These are phyloP conservation scores for Curvularia verruculosa DNA, from an alignment of 2,329 filamentous ascomycete species.

Conservation along the genomic window DNA sequence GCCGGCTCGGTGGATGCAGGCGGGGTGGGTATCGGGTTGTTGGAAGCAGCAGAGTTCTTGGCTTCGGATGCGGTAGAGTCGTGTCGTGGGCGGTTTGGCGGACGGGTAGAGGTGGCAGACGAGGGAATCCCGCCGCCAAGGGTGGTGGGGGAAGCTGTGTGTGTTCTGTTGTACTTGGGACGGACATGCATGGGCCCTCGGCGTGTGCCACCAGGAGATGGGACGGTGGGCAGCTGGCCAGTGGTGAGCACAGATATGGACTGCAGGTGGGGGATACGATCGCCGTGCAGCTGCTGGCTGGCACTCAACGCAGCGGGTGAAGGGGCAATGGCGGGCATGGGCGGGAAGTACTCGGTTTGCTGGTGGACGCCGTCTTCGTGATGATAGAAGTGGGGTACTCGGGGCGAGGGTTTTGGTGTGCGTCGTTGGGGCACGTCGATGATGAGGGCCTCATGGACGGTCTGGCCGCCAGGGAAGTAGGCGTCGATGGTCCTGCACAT, in stretches of 20 bases:
- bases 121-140: constrained; percentile 51
- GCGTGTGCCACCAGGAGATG: constrained; percentile 76
- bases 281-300: constrained; percentile 46
- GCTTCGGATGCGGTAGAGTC: constrained; percentile 53
- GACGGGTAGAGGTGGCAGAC: constrained; percentile 48
- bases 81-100: constrained; percentile 43
- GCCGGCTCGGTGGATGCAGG: constrained; percentile 54
- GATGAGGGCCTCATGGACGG: constrained; percentile 84
- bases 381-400: constrained; percentile 58
- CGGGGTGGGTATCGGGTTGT: constrained; percentile 63
- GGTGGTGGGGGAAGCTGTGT: constrained; percentile 81
- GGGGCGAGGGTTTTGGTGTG: constrained; percentile 81
- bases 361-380: constrained; percentile 70
- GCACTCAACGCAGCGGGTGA: constrained; percentile 49
- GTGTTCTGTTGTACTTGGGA: constrained; percentile 70
- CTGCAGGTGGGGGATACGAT: constrained; percentile 50
- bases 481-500: constrained; percentile 78
- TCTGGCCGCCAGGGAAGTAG: constrained; percentile 86
- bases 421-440: constrained; percentile 82
- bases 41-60: constrained; percentile 49
- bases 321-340: constrained; percentile 58
- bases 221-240: constrained; percentile 78
- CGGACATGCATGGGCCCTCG: constrained; percentile 53
- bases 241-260: constrained; percentile 83
- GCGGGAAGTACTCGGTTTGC: constrained; percentile 83